Evolutionary conservation across 352 stramenopile species (phyloP).

Genomic region (Phytophthora tentaculata): DNA sequence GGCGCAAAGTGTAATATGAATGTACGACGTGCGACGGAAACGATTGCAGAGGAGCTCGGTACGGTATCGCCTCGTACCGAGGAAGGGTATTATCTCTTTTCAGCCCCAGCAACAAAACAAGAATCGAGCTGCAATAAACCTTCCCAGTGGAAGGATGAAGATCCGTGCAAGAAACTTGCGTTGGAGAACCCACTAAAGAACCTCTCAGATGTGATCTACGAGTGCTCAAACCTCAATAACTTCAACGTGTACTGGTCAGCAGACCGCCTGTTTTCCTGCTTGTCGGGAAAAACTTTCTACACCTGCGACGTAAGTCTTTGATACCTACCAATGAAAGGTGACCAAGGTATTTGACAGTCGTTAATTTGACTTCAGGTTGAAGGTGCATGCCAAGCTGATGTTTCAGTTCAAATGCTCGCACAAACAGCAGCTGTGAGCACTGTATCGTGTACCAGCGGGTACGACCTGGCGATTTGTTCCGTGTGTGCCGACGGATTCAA

Average conservation of each 20-base stretch:
- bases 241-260: slow-evolving; percentile 68
- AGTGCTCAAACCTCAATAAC: slow-evolving; percentile 37
- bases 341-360: background rate
- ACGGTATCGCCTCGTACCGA: slow-evolving; percentile 60
- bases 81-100: slow-evolving; percentile 66
- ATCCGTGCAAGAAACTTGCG: slow-evolving; percentile 55
- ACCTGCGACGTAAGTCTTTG: slow-evolving; percentile 55
- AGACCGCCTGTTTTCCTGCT: slow-evolving; percentile 65
- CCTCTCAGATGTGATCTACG: slow-evolving; percentile 48
- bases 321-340: background rate
- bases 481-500: slow-evolving; percentile 68
- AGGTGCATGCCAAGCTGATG: slow-evolving; percentile 52
- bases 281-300: slow-evolving; percentile 66
- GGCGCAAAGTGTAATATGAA: slow-evolving; percentile 57
- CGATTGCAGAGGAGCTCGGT: slow-evolving; percentile 46
- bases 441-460: slow-evolving; percentile 48
- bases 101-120: slow-evolving; percentile 50
- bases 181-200: slow-evolving; percentile 10
- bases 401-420: slow-evolving; percentile 46
- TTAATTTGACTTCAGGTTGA: slow-evolving; percentile 36
- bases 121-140: slow-evolving; percentile 36
- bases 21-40: slow-evolving; percentile 62
- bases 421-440: slow-evolving; percentile 27
- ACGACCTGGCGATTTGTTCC: slow-evolving; percentile 73
- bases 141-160: slow-evolving; percentile 46